Evolutionary conservation across 2,329 filamentous ascomycete species (phyloP), one percentile per base, ranked within the genome.

Genomic region (Diatrype stigma): DNA sequence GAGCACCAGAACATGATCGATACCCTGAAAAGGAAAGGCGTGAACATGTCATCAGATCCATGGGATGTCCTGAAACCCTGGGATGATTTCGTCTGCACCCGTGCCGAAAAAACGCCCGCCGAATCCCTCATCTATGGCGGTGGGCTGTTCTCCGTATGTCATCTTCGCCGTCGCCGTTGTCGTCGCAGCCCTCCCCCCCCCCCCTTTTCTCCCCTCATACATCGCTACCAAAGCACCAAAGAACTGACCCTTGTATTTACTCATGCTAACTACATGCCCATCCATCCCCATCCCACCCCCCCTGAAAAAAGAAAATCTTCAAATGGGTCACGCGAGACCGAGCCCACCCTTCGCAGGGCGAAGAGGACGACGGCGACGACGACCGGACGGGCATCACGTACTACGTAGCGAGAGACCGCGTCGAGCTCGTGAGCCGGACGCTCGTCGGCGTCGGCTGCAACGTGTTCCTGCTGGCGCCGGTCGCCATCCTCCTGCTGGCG

Each of bases 401-500:
- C 40, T 23, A n/a, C n/a, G n/a, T 26, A 10, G 3, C 5, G 34
- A 34, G 42, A 2, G 26, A 23, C 14, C 6, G 46, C 26, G 6
- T 51, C 16, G 12, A 34, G 3, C 2, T 49, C 3, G 8, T 32
- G 16, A 8, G 50, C 16, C 49, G 54, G 35, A 16, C 47, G 22
- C 3, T 47, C 2, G 44, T 50, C 32, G 46, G 40, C n/a, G 48
- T 46, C 12, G 6, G 1, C 10, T 52, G 51, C 38, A 48, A 47
- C 5, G 32, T 45, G 2, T n/a, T 56, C 3, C 38, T 56, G 17
- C 38, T 52, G 14, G 38, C 35, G 2, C 54, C 54, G 1, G 35
- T 53, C 14, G 48, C 50, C 19, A 56, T 55, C 35, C 52, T 55
- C 8, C 48, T 56, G 7, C 48, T 56, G 1, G 40, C 28, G 3